Conservation (phyloP, 2,329 filamentous ascomycete genomes). For the Aspergillus ochraceoroseus region DNA sequence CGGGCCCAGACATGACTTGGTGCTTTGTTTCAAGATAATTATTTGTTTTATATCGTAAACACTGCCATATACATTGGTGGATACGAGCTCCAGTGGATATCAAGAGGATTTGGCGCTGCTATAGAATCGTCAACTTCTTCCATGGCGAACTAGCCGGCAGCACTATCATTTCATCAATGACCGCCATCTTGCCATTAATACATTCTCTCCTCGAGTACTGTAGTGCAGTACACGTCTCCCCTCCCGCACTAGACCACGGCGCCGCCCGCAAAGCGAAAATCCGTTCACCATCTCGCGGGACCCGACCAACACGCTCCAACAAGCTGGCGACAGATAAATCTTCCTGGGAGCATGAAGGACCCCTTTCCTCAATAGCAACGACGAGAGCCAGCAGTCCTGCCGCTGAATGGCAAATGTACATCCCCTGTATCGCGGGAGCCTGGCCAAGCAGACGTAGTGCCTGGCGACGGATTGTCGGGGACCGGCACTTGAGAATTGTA, state of each 20-base stretch:
- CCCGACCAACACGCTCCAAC: not conserved
- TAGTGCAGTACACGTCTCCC: not conserved
- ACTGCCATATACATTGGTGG: too few relatives aligned
- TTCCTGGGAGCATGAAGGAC: not conserved
- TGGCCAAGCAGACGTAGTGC: conserved; percentile 21
- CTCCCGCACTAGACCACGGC: not conserved
- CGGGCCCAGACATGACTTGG: too few relatives aligned
- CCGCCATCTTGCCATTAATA: not conserved
- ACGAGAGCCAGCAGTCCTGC: conserved; percentile 19
- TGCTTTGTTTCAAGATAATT: too few relatives aligned
- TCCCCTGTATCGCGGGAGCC: conserved; percentile 24
- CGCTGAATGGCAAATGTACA: conserved; percentile 22
- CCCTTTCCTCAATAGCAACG: conserved; percentile 13
- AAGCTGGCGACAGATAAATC: not conserved
- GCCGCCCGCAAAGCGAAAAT: not conserved
- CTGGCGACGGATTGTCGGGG: conserved; percentile 19
- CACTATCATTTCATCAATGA: not conserved
- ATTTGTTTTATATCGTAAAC: too few relatives aligned
- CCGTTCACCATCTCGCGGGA: not conserved
- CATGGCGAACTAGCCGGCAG: not conserved
- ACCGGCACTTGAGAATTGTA: conserved; percentile 25
- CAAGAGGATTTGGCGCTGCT: not conserved
- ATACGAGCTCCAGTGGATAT: not conserved
- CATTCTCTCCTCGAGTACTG: not conserved
- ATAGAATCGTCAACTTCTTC: not conserved